Percentiles rank a stretch among this genome's conserved stretches.
Conservation (phyloP, 257 asterid genomes). For the Solanum pinnatisectum region DNA sequence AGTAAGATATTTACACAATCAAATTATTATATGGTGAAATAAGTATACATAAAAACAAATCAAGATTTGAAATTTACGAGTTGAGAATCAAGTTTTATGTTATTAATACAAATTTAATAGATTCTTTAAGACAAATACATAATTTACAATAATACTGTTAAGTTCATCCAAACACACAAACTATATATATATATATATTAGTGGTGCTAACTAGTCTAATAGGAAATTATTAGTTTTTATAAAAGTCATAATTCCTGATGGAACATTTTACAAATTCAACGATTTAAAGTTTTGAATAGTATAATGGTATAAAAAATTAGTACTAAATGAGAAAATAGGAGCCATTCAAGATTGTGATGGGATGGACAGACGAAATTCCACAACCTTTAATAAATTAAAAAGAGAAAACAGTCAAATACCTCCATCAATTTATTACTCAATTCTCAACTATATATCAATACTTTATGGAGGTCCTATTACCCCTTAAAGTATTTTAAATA, state of each 20-base stretch:
- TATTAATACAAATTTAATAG: no score
- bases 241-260: neutral
- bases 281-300: neutral
- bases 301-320: neutral
- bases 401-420: no score
- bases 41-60: accelerated
- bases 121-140: no score
- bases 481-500: no score
- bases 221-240: neutral
- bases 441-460: no score
- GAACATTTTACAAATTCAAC: neutral
- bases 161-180: no score
- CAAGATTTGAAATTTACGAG: accelerated
- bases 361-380: neutral
- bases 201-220: neutral
- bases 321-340: neutral
- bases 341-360: neutral
- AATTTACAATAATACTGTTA: no score
- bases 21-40: neutral
- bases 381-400: neutral
- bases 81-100: no score
- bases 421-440: no score
- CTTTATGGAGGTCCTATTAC: no score
- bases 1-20: neutral
- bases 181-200: neutral